Conservation (phyloP, 176 grass and related monocot genomes). For the Raddia distichophylla region DNA sequence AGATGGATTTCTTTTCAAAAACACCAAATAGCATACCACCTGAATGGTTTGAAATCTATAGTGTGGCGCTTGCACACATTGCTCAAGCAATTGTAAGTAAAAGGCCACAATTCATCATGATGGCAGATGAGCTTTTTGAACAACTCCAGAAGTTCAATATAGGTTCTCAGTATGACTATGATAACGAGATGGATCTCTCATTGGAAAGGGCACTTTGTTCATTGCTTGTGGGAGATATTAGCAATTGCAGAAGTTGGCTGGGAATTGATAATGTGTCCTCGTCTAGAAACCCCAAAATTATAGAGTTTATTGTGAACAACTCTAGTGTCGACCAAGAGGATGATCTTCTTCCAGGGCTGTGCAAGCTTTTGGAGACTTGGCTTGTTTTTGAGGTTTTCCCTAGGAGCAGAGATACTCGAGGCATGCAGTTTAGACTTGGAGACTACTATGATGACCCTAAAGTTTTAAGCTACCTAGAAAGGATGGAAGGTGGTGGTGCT, state of each 20-base stretch:
- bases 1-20: conserved; percentile 88
- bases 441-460: conserved; percentile 86
- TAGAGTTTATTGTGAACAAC: conserved; percentile 85
- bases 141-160: conserved; percentile 81
- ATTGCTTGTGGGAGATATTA: conserved; percentile 76
- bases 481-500: conserved; percentile 68
- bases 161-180: conserved; percentile 56
- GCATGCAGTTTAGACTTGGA: conserved; percentile 75
- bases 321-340: conserved; percentile 58
- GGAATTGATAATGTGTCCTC: conserved; percentile 73
- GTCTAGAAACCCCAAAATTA: conserved; percentile 65
- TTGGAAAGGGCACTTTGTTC: conserved; percentile 87
- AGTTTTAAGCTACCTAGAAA: conserved; percentile 91
- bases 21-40: conserved; percentile 88
- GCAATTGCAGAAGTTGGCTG: conserved; percentile 83
- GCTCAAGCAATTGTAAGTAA: conserved; percentile 84
- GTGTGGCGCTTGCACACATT: conserved; percentile 85
- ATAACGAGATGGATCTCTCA: conserved; percentile 60
- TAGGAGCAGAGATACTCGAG: conserved; percentile 86
- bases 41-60: conserved; percentile 90
- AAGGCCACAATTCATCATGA: conserved; percentile 72
- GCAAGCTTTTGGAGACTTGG: conserved; percentile 94
- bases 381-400: conserved; percentile 83
- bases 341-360: conserved; percentile 87
- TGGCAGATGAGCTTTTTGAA: conserved; percentile 71